Evolutionary conservation across 1,284 basidiomycete genomes (phyloP).

Genomic region (Boletellus deceptivus): DNA sequence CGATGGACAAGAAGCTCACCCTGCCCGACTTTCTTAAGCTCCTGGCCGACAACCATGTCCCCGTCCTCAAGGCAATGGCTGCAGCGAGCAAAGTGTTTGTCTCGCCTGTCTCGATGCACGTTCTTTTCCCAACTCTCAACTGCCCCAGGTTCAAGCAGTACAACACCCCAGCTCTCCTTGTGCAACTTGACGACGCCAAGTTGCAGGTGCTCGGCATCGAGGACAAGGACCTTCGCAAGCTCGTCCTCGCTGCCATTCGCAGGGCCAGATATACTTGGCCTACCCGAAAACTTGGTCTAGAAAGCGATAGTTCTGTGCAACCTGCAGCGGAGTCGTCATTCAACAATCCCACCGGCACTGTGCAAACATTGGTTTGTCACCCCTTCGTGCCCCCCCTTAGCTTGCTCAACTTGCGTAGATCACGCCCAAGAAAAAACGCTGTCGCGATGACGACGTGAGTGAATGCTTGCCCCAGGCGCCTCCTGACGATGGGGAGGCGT

Average conservation of each 20-base stretch:
- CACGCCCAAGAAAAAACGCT: slow-evolving; percentile 54
- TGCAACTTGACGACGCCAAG: slow-evolving; percentile 56
- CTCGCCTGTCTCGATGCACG: neutral
- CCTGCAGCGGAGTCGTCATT: slow-evolving; percentile 9
- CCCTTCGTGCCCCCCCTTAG: slow-evolving; percentile 19
- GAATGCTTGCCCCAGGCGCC: slow-evolving; percentile 57
- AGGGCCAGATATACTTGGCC: slow-evolving; percentile 55
- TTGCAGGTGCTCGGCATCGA: slow-evolving; percentile 57
- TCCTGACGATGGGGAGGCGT: slow-evolving; percentile 45
- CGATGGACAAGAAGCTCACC: slow-evolving; percentile 48
- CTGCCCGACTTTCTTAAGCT: slow-evolving; percentile 75
- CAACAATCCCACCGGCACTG: slow-evolving; percentile 6
- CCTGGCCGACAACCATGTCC: slow-evolving; percentile 60
- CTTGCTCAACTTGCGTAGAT: slow-evolving; percentile 29
- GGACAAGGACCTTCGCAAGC: slow-evolving; percentile 68
- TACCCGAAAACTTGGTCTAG: slow-evolving; percentile 11
- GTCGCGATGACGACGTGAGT: slow-evolving; percentile 50
- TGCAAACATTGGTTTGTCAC: slow-evolving; percentile 25
- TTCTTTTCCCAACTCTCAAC: neutral
- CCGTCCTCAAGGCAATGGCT: slow-evolving; percentile 73
- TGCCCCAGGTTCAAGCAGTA: slow-evolving; percentile 67
- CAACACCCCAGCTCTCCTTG: slow-evolving; percentile 61
- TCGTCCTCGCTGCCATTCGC: slow-evolving; percentile 60
- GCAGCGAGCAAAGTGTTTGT: slow-evolving; percentile 77
- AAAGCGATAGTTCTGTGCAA: neutral